Evolutionary conservation across 371 early-diverging fungal genomes (phyloP).

Genomic region (Nematocida displodere): DNA sequence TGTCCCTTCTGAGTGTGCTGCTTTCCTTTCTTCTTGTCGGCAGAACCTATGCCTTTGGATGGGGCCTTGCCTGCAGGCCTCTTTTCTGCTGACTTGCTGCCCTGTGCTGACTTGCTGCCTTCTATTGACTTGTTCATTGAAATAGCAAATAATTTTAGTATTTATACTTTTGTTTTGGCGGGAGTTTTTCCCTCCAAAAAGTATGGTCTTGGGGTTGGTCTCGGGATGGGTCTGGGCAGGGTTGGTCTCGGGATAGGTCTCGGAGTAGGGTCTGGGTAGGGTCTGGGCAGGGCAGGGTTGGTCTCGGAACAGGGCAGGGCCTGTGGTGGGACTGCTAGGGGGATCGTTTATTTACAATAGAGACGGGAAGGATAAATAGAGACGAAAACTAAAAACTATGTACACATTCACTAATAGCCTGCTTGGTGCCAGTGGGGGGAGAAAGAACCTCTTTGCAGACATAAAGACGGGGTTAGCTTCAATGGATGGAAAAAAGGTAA

Average conservation of each 20-base stretch:
- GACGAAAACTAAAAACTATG: neutral
- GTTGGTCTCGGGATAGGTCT: no score
- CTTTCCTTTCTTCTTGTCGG: constrained; percentile 41
- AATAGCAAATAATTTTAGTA: constrained; percentile 38
- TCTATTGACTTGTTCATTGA: constrained; percentile 41
- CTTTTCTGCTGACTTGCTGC: constrained; percentile 35
- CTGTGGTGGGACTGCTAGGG: neutral
- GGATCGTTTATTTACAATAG: neutral
- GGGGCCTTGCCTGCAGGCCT: constrained; percentile 53
- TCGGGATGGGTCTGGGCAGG: neutral
- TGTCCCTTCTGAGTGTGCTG: constrained; percentile 11
- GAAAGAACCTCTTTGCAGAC: constrained; percentile 7
- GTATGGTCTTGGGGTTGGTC: neutral
- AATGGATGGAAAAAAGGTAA: constrained; percentile 3
- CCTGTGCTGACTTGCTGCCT: constrained; percentile 19
- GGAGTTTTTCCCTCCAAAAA: constrained; percentile 31
- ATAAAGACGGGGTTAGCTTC: constrained; percentile 5
- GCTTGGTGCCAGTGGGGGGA: neutral
- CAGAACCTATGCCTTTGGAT: constrained; percentile 30
- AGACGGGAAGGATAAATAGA: neutral
- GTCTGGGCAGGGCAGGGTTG: neutral
- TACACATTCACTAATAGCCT: constrained; percentile 14
- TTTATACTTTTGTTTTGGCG: constrained; percentile 54
- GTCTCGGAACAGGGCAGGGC: neutral
- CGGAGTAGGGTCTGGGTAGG: neutral